Percentiles rank a stretch among this genome's conserved stretches.
These are phyloP conservation scores for Xylaria scruposa DNA, from an alignment of 495 filamentous ascomycete species.

Conservation along the genomic window DNA sequence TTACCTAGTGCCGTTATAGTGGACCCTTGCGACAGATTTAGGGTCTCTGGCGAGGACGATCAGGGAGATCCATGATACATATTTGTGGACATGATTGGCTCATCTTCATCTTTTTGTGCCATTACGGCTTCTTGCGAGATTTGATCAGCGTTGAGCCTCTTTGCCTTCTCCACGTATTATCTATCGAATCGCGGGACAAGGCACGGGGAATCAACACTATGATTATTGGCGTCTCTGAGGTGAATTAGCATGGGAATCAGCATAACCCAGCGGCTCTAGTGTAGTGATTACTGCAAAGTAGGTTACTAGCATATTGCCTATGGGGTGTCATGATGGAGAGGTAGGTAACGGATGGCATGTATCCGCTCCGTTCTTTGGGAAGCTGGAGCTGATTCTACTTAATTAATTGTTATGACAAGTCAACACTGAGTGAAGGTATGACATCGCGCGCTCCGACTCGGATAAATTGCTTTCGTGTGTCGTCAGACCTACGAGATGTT, in stretches of 20 bases:
- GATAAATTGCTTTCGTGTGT: neutral
- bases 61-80: slow-evolving; percentile 1
- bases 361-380: neutral
- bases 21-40: neutral
- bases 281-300: neutral
- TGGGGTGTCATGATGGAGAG: neutral
- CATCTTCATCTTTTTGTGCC: neutral
- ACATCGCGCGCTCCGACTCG: neutral
- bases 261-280: neutral
- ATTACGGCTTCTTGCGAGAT: neutral
- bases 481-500: neutral
- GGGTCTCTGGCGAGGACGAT: slow-evolving; percentile 4
- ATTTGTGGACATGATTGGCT: neutral
- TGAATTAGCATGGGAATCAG: neutral
- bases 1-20: neutral
- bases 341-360: neutral
- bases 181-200: neutral
- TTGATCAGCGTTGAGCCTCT: slow-evolving; percentile 1
- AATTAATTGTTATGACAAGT: neutral
- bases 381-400: slow-evolving; percentile 1
- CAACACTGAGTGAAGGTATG: neutral
- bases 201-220: neutral
- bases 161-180: neutral
- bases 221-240: neutral
- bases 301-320: neutral